Conservation (phyloP, 1,284 basidiomycete genomes). For the Irpex sp. region DNA sequence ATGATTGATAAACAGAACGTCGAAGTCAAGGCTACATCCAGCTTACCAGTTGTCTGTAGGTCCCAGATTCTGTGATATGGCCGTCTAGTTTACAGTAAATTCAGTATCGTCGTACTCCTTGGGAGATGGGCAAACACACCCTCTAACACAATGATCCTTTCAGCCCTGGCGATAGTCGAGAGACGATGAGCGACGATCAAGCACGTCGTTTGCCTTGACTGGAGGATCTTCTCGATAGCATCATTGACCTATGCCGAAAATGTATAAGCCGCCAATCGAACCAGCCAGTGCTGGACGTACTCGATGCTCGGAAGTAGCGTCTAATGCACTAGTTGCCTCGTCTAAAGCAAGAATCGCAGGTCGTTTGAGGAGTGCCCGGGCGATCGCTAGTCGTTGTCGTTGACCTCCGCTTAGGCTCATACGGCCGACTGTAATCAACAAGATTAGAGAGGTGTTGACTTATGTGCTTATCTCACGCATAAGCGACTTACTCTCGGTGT, state of each 20-base stretch:
- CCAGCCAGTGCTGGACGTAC: conserved; percentile 27
- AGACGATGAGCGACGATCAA: conserved; percentile 65
- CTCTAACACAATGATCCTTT: conserved; percentile 85
- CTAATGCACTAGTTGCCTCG: conserved; percentile 83
- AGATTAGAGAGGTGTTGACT: conserved; percentile 19
- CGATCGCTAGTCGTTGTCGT: conserved; percentile 69
- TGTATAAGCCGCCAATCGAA: too few species aligned
- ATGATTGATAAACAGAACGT: neutral
- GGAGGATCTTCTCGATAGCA: conserved; percentile 87
- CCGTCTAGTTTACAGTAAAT: conserved; percentile 48
- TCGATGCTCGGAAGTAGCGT: conserved; percentile 85
- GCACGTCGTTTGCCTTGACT: conserved; percentile 14
- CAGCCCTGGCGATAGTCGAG: conserved; percentile 81
- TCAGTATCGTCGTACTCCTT: too few species aligned
- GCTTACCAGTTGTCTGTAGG: conserved; percentile 74
- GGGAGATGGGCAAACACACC: conserved; percentile 34
- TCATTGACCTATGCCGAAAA: conserved; percentile 65
- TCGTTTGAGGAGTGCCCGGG: conserved; percentile 81
- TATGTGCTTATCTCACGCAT: conserved; percentile 25
- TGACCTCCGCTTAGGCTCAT: conserved; percentile 69
- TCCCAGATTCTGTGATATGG: conserved; percentile 78
- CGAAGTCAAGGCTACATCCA: neutral
- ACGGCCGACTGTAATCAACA: conserved; percentile 55
- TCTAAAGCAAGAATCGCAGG: conserved; percentile 81
- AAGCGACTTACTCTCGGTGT: conserved; percentile 57